Evolutionary conservation across 2,329 filamentous ascomycete genomes (phyloP), one percentile per base, ranked within the genome.

Genomic region (Diaporthe sp.): DNA sequence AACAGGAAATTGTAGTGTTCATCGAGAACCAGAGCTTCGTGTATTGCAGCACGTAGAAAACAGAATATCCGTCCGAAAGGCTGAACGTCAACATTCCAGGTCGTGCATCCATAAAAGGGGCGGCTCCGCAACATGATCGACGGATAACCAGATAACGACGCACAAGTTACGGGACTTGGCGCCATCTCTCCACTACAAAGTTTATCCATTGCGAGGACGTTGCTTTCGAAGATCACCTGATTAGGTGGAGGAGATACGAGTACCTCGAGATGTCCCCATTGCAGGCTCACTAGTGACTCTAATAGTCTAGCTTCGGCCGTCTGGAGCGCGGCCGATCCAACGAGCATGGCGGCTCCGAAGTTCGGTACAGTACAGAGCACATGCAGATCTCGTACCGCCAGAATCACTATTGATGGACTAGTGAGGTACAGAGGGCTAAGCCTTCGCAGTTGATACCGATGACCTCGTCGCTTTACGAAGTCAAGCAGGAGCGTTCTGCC

Each of bases 41-140:
- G 6, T 39, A 19, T 19, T 22, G 5, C 3, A n/a, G 5, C 10
- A 44, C 6, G 6, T 31, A 51, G 12, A 25, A 68, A 17, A 51
- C 15, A 65, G 10, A 37, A 8, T 17, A 25, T 68, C 2, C 31
- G 22, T 42, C 28, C 5, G 9, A 42, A 34, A 55, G 8, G 31
- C 28, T 51, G 62, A 37, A 37, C 1, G 22, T 22, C 31, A 10
- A 42, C 19, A 25, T 17, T 22, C 31, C 9, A 42, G 13, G 37
- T 17, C 10, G n/a, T n/a, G 8, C 49, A 69, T 42, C 49, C 49
- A 25, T 42, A 69, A 69, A 55, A 69, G 65, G 65, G 65, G 65
- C 19, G 65, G 31, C n/a, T 42, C 65, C 34, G 65, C 25, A 69
- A 69, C 39, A 69, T 28, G 65, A 69, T 69, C 49, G 49, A 69